phyloP scores from a whole-genome alignment of 495 filamentous ascomycete genomes.

The Penicillium chermesinum region DNA sequence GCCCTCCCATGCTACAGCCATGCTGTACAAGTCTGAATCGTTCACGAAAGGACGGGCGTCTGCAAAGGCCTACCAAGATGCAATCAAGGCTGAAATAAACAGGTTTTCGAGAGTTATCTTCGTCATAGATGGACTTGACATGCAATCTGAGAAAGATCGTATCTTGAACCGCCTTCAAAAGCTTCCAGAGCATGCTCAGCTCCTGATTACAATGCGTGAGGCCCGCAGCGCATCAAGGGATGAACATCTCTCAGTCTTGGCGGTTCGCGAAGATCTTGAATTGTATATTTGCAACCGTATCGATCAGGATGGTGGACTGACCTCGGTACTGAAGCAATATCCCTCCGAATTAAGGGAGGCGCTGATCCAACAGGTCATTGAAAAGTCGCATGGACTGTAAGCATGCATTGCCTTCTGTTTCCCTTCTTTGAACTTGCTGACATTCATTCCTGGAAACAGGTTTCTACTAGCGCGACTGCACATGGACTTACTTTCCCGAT shows the following conservation, averaged over 20 bases:
- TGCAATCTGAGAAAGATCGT: constrained; percentile 26
- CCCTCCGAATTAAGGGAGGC: constrained; percentile 12
- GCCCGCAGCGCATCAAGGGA: constrained; percentile 4
- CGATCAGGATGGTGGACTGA: constrained; percentile 7
- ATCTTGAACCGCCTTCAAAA: constrained; percentile 31
- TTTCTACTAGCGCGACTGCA: constrained; percentile 30
- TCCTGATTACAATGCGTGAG: constrained; percentile 31
- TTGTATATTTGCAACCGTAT: constrained; percentile 17
- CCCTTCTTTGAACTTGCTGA: not conserved
- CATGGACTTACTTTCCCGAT: constrained; percentile 24
- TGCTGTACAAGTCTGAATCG: constrained; percentile 22
- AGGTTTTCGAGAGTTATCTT: constrained; percentile 29
- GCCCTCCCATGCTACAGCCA: constrained; percentile 17
- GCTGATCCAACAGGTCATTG: constrained; percentile 14
- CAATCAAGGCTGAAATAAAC: constrained; percentile 32
- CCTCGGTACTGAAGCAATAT: constrained; percentile 8
- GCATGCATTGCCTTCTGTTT: constrained; percentile 1
- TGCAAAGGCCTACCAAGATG: constrained; percentile 29
- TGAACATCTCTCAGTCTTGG: constrained; percentile 11
- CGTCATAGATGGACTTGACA: constrained; percentile 30
- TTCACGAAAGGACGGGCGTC: constrained; percentile 19
- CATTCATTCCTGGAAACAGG: constrained; percentile 4
- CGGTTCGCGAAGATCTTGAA: constrained; percentile 16
- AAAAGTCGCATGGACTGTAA: constrained; percentile 29
- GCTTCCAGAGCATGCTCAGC: constrained; percentile 31